These are phyloP conservation scores for Cordyceps pruinosa DNA, from an alignment of 2,329 filamentous ascomycete species.

Conservation along the genomic window DNA sequence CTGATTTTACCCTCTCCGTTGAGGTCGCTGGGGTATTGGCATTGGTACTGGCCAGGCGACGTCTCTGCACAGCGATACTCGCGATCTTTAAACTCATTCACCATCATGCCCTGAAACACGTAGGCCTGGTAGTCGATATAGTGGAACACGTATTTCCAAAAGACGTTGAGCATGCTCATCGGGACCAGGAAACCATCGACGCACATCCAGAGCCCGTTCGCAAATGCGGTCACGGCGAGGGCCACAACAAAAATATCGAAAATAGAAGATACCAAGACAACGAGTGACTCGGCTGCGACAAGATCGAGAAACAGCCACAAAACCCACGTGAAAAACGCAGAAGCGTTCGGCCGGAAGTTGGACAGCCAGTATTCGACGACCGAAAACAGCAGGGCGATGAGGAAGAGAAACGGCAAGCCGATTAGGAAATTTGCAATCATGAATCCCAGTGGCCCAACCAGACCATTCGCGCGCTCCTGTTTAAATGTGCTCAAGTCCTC, in stretches of 20 bases:
- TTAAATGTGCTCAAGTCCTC: slow-evolving; percentile 67
- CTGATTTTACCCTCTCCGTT: slow-evolving; percentile 60
- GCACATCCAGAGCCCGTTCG: slow-evolving; percentile 86
- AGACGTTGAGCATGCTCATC: slow-evolving; percentile 65
- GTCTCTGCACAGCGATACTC: slow-evolving; percentile 50
- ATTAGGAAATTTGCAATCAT: slow-evolving; percentile 75
- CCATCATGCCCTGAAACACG: slow-evolving; percentile 90
- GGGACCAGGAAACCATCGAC: slow-evolving; percentile 77
- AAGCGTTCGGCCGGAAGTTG: slow-evolving; percentile 60
- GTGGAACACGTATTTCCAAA: slow-evolving; percentile 82
- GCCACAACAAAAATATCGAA: slow-evolving; percentile 76
- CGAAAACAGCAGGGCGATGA: slow-evolving; percentile 71
- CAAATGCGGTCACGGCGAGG: slow-evolving; percentile 73
- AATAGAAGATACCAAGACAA: slow-evolving; percentile 66
- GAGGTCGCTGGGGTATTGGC: slow-evolving; percentile 63
- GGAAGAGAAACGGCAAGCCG: slow-evolving; percentile 72
- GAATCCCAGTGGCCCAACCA: slow-evolving; percentile 69
- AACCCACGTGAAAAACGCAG: slow-evolving; percentile 69
- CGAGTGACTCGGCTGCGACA: slow-evolving; percentile 72
- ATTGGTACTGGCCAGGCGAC: slow-evolving; percentile 45
- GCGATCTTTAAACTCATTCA: slow-evolving; percentile 69
- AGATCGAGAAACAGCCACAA: slow-evolving; percentile 84
- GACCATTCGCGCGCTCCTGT: slow-evolving; percentile 75
- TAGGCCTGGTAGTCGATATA: slow-evolving; percentile 85
- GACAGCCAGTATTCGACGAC: slow-evolving; percentile 72